Conservation (phyloP, 2,329 filamentous ascomycete genomes). For the Pseudocercospora fuligena region DNA sequence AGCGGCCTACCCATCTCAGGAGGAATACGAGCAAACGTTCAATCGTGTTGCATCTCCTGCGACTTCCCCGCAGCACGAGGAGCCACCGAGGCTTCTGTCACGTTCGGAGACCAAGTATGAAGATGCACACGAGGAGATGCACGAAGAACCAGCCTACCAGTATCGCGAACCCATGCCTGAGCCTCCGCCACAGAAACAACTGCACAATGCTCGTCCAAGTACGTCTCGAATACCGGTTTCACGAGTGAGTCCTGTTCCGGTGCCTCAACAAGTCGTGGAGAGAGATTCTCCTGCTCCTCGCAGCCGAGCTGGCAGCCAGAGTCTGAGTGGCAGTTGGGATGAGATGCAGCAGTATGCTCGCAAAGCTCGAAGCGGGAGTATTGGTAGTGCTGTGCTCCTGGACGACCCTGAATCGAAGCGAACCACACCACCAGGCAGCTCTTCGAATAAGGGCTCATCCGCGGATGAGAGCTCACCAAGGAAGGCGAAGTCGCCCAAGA, state of each 20-base stretch:
- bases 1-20: conserved; percentile 28
- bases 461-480: conserved; percentile 39
- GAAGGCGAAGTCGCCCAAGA: conserved; percentile 48
- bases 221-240: conserved; percentile 85
- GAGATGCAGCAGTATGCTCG: conserved; percentile 47
- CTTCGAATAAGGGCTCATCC: conserved; percentile 29
- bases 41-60: conserved; percentile 33
- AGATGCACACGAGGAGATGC: background rate
- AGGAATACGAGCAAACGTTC: conserved; percentile 30
- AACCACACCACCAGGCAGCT: conserved; percentile 44
- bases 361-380: conserved; percentile 70
- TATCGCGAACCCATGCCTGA: background rate
- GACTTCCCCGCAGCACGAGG: conserved; percentile 44
- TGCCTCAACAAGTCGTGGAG: conserved; percentile 73
- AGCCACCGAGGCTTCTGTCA: conserved; percentile 34
- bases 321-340: conserved; percentile 61
- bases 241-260: conserved; percentile 76
- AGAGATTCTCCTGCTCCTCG: conserved; percentile 72
- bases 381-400: conserved; percentile 58
- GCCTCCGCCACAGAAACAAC: conserved; percentile 48
- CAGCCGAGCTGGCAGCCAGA: conserved; percentile 60
- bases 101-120: conserved; percentile 46
- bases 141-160: background rate
- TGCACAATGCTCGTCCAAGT: conserved; percentile 48
- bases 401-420: conserved; percentile 51